Evolutionary conservation across 805 yeast genomes (phyloP), one percentile per base, ranked within the genome.

Genomic region (Pichia membranifaciens): DNA sequence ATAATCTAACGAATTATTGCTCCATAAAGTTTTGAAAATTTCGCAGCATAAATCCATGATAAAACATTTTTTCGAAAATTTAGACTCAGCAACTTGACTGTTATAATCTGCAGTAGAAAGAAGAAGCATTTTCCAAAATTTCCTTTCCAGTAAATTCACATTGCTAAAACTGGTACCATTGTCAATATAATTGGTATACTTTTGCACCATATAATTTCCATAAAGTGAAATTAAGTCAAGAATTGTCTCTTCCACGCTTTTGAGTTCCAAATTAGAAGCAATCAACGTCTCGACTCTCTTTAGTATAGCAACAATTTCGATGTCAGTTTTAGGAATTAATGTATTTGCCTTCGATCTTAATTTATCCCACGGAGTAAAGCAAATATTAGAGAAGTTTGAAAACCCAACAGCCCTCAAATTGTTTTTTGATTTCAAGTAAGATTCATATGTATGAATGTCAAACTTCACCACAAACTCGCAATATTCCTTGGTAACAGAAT

Each of bases 231-330:
- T 48, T 2, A 77, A 51, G 3, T 60, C 66, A 28, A 73, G 57
- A 1, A 75, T 44, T 3, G 64, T 50, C 2, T 52, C 51, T 38
- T 65, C 64, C 1, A 62, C 41, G 2, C 59, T 51, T 3, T 47
- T 38, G 2, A 65, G 50, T 1, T 48, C 45, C 18, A 33, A 33
- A 1, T 54, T 47, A 25, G 65, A 68, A 0, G 53, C 31, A 3
- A 72, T 44, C 4, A 73, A 45, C 1, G 62, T 53, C 12, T 58
- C 51, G 3, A 77, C 48, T 53, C 79, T 70, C 38, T 61, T 59
- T 0, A 79, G 44, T 1, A 76, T 57, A 4, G 73, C 76, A 20
- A 76, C 68, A 8, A 73, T 62, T 54, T 82, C 87, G 29, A 74
- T 54, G 28, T 71, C 72, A 12, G 74, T 59, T 8, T 68, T 64